Evolutionary conservation across 345 rosid genomes (phyloP), one percentile per base, ranked within the genome.

Genomic region (Diplotaxis tenuifolia): DNA sequence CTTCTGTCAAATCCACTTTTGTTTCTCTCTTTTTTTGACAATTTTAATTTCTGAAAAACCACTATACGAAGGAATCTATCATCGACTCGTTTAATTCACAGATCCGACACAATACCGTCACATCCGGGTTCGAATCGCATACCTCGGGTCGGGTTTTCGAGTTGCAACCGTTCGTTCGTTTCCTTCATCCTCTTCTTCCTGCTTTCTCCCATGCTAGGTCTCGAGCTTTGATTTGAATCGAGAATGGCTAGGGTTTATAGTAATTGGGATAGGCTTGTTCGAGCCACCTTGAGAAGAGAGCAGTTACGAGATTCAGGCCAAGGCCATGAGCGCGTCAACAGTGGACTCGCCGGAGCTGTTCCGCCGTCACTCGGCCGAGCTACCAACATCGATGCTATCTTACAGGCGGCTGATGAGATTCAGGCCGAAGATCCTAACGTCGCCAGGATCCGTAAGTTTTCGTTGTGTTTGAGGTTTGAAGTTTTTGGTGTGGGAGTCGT

Each of bases 381-480:
- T 72, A 85, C 96, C 25, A 92, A 88, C 71, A 90, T 95, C 77
- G 97, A 95, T 21, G 90, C 86, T 22, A 92, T 95, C 72, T 78
- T 95, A 63, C 98, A 92, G 77, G 91, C 94, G 14, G 99, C 99
- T 7, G 98, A 95, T 52, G 99, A 92, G 85, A 92, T 95, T 84
- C 96, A 92, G 71, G 77, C 74, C 0, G 96, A 90, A 68, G 86
- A 95, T 77, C 90, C 97, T 7, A 78, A 79, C 54, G 86, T 92
- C 68, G 94, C 98, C 5, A 82, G 99, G 75, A 90, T 95, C 69
- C 67, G 98, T 95, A 79, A 75, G 89, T 76, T 7, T 64, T 64
- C 11, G 0, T 62, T 7, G 4, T 18, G 12, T 2, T 28, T 18
- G 12, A 14, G 56, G 27, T 70, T 49, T n/a, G n/a, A n/a, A n/a